Base-by-base conservation (phyloP, 495 filamentous ascomycete species). In the Lophium mytilinum region DNA sequence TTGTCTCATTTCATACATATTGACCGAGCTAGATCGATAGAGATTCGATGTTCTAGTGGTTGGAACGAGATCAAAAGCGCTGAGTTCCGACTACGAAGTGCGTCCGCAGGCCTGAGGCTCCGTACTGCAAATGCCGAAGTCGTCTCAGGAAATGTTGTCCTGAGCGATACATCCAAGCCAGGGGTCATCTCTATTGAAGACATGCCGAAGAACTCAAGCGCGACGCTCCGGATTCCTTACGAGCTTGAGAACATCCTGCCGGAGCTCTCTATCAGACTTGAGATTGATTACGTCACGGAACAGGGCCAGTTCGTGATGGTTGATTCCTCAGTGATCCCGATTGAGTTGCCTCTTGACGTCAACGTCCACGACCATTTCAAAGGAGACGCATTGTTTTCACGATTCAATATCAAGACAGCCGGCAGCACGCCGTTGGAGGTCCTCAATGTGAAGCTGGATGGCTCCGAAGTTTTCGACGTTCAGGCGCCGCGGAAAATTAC, bases 291-390 rank as follows among this genome's bases (percentile, higher is more conserved):
- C 64, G 75, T 80, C 15, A 96, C 92, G 0, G 76, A 83, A 5
- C 72, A 80, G 12, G 90, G 89, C 1, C 73, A 69, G 34, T 96
- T 93, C 61, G 73, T 77, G 51, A 95, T 86, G 65, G 79, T 82
- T 2, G 77, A 79, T 47, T 82, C 79, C 19, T 77, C 76, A 10
- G 77, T 78, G n/a, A 73, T 89, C 21, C 79, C 83, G 1, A 84
- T 88, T 7, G 73, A 80, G 15, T 74, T 97, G 10, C 88, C 89
- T 0, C 79, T 99, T 39, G 90, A 90, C 15, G 92, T 99, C 57
- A 96, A 97, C 60, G 92, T 99, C 39, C 90, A 96, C 63, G 94
- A 99, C 62, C 82, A 89, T 37, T 99, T 99, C 77, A 94, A 94
- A 68, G 79, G 87, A 50, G 72, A 83, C 33, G 75, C 83, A 1